Conservation (phyloP, 257 asterid species). For the Penstemon davidsonii region DNA sequence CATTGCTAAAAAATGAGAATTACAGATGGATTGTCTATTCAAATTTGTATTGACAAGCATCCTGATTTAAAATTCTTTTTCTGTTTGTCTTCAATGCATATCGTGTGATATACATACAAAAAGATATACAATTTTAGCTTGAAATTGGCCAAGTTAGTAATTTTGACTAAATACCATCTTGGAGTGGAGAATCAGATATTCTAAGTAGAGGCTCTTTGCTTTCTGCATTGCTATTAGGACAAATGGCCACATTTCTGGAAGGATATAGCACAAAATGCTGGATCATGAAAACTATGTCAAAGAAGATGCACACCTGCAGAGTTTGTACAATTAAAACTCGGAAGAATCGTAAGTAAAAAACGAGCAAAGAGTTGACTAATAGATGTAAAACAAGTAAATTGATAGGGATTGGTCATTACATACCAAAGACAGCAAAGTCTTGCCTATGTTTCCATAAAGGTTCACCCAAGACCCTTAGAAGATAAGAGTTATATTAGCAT, state of each 20-base stretch:
- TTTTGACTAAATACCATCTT: constrained; percentile 35
- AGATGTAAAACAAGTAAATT: too few species aligned
- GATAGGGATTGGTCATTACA: neutral
- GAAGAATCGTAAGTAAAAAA: too few species aligned
- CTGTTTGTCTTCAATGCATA: too few species aligned
- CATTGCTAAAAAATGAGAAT: too few species aligned
- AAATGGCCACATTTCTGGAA: constrained; percentile 26
- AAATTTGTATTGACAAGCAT: too few species aligned
- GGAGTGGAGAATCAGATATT: constrained; percentile 36
- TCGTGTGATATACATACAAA: too few species aligned
- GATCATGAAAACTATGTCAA: constrained; percentile 79
- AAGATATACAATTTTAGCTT: too few species aligned
- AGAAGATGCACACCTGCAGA: constrained; percentile 70
- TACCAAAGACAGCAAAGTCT: constrained; percentile 90
- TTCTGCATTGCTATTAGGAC: constrained; percentile 43
- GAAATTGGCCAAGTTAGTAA: too few species aligned
- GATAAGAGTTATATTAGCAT: neutral
- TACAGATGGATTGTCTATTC: too few species aligned
- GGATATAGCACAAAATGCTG: constrained; percentile 81
- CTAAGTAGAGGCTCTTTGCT: constrained; percentile 56
- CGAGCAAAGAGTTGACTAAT: too few species aligned
- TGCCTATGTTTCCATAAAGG: constrained; percentile 89
- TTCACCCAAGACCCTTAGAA: constrained; percentile 79
- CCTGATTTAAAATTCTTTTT: too few species aligned
- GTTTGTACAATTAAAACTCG: neutral